Percentiles rank a stretch among this genome's conserved stretches.
Conservation (phyloP, 192 early-diverging fungal genomes). For the Gryganskiella cystojenkinii region DNA sequence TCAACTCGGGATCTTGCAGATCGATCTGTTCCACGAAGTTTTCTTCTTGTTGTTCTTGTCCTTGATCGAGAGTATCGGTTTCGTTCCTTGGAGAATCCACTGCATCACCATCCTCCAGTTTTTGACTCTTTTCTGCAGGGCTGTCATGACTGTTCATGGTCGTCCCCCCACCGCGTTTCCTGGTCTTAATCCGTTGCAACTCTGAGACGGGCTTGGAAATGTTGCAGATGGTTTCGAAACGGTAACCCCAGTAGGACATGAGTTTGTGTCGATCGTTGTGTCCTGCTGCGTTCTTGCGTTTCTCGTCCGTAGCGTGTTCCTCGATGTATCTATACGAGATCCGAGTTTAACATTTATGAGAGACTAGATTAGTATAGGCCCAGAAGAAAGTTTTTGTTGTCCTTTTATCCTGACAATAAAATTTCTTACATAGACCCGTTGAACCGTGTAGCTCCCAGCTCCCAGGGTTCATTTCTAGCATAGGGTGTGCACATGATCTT, state of each 20-base stretch:
- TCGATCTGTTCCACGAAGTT: slow-evolving; percentile 19
- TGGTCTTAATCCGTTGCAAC: slow-evolving; percentile 28
- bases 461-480: slow-evolving; percentile 78
- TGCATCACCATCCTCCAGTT: not conserved
- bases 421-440: slow-evolving; percentile 59
- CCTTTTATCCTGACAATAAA: slow-evolving; percentile 8
- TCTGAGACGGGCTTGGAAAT: slow-evolving; percentile 64
- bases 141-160: not conserved
- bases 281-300: slow-evolving; percentile 47
- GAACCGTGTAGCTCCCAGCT: slow-evolving; percentile 79
- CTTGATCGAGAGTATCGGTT: too few relatives aligned
- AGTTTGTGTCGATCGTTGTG: slow-evolving; percentile 65
- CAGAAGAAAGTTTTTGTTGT: not conserved
- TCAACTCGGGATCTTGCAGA: slow-evolving; percentile 56
- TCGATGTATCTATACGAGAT: slow-evolving; percentile 87
- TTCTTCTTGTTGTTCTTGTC: not conserved
- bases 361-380: not conserved
- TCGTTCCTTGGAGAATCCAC: too few relatives aligned
- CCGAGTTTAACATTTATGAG: not conserved
- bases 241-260: slow-evolving; percentile 91
- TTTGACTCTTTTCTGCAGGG: not conserved
- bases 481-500: slow-evolving; percentile 87
- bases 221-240: slow-evolving; percentile 85
- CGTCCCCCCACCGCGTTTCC: slow-evolving; percentile 3
- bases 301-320: slow-evolving; percentile 67